Base-by-base conservation (phyloP, 169 alveolate species). In the Plasmodium ovale region DNA sequence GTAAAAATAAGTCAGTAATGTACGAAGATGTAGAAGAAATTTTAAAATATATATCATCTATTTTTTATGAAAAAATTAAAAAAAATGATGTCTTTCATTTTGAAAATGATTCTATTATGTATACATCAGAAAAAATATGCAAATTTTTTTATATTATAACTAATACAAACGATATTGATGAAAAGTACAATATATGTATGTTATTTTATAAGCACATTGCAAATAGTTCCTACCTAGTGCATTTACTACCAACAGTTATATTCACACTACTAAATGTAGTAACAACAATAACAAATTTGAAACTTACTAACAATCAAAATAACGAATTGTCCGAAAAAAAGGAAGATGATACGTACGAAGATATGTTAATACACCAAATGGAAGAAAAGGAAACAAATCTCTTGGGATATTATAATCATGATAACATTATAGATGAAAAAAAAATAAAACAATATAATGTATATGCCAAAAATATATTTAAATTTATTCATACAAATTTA, bases 61-160 rank as follows among this genome's bases (percentile, higher is more conserved):
- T 77, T 23, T 77, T 77, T 77, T 44, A 77, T 54, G 88, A 77
- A n/a, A 51, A 54, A 7, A 54, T 25, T 2, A 60, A 31, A 12
- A 77, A 68, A 44, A 27, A 58, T 1, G 88, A 77, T 53, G 16
- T 64, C 1, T 77, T 77, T 68, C 59, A 77, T 68, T 68, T 59
- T 47, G 77, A 77, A 60, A 72, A 72, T 42, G 47, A 68, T 53
- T 21, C 56, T 51, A 25, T 62, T 19, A 27, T 58, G 0, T 77
- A 77, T n/a, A 54, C 77, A 37, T 51, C 77, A 7, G 72, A 77
- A 47, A 77, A 77, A 42, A 60, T 77, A 68, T 77, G 77, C 25
- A 77, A 77, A 77, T 77, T 77, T 49, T 77, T 77, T 77, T 77
- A 77, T 68, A 77, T 77, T 16, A 77, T 77, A n/a, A 77, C 88